Conservation (phyloP, 495 filamentous ascomycete genomes). For the Penicillium parvum region DNA sequence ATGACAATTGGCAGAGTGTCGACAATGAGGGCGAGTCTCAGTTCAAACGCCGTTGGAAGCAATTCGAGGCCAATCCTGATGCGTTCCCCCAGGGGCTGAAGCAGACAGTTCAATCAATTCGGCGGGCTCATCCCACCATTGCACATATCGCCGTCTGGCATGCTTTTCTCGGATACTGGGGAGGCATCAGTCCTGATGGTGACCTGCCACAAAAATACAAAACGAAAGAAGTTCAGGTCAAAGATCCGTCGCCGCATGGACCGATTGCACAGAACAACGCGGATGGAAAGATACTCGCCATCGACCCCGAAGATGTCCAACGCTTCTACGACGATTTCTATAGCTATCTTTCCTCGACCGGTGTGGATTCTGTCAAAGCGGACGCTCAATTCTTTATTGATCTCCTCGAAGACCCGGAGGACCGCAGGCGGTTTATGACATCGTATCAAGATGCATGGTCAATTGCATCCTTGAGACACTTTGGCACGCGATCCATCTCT, state of each 20-base stretch:
- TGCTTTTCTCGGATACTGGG: conserved; percentile 94
- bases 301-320: conserved; percentile 66
- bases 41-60: conserved; percentile 52
- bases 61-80: conserved; percentile 78
- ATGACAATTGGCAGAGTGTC: conserved; percentile 94
- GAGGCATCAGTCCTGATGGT: conserved; percentile 69
- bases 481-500: conserved; percentile 72
- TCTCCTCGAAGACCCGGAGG: conserved; percentile 59
- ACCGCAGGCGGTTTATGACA: conserved; percentile 62
- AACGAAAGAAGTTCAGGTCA: conserved; percentile 60
- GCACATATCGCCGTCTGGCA: conserved; percentile 93
- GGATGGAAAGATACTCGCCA: conserved; percentile 47
- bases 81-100: conserved; percentile 79
- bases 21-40: conserved; percentile 51
- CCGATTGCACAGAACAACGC: conserved; percentile 43
- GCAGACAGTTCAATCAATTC: conserved; percentile 61
- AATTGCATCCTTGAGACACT: conserved; percentile 68
- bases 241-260: conserved; percentile 51
- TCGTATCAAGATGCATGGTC: conserved; percentile 87
- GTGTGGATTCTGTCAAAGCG: conserved; percentile 82
- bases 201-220: conserved; percentile 73
- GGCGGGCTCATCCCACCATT: conserved; percentile 65
- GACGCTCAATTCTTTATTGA: conserved; percentile 88
- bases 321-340: conserved; percentile 93
- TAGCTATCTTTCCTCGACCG: conserved; percentile 61